Evolutionary conservation across 495 filamentous ascomycete species (phyloP), one percentile per base, ranked within the genome.

Genomic region (Penicillium egyptiacum): DNA sequence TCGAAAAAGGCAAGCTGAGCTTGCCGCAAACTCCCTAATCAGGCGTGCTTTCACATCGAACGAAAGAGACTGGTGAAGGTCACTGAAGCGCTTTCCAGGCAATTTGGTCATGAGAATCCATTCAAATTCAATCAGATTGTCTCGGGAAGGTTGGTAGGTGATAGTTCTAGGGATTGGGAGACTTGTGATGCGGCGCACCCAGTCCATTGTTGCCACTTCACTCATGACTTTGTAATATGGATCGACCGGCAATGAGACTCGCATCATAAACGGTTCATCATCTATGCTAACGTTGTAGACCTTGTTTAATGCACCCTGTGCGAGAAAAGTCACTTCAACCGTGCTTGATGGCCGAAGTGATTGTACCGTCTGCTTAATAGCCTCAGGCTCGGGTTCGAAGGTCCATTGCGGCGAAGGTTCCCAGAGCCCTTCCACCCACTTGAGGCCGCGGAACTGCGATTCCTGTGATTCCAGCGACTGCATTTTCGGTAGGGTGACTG

Each of bases 31-130:
- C 33, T 52, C 5, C 23, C 23, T 41, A n/a, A 52, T 9, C 1
- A 52, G 20, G 35, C 55, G 7, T 65, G 51, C 10, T 53, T 23
- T 20, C 56, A 23, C 47, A 48, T 39, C 37, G 40, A 37, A n/a
- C 3, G 67, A 42, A 65, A 78, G 69, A 3, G 58, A 62, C 0
- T 59, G 28, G 77, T 80, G 83, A 30, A 70, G 56, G n/a, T 74
- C 57, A 30, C 62, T 53, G 1, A 79, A 70, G 0, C 71, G 63
- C 5, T 45, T 68, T 3, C 83, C 83, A 4, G 70, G 53, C 41
- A 85, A 60, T 55, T 62, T 68, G 17, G 75, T 73, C 78, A 85
- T 81, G 11, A 86, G 56, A 1, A 85, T 78, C 83, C 83, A 87
- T 71, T 85, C 83, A 57, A 80, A 83, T 10, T 78, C 79, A 25